Conservation (phyloP, 768 basidiomycete genomes). For the Tricholoma sp. region DNA sequence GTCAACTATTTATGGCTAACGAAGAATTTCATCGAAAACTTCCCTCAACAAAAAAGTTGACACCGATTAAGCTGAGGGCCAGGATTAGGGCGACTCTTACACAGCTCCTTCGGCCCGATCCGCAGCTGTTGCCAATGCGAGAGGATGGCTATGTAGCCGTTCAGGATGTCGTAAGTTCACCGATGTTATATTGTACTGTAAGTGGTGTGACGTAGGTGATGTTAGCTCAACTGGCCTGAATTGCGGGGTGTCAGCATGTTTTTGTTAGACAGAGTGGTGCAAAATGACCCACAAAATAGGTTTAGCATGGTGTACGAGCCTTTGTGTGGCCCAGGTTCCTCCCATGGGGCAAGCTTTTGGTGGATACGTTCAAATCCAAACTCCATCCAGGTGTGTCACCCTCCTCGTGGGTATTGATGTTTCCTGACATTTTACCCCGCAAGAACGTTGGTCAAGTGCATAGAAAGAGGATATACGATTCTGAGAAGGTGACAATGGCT, state of each 20-base stretch:
- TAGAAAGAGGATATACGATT: conserved; percentile 42
- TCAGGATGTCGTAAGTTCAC: conserved; percentile 63
- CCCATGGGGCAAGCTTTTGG: conserved; percentile 43
- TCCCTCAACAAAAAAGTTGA: not conserved
- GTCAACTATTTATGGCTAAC: no score
- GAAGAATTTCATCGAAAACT: not conserved
- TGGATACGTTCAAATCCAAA: conserved; percentile 92
- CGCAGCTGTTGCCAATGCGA: conserved; percentile 43
- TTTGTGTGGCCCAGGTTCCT: conserved; percentile 7
- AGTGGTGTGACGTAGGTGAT: conserved; percentile 42
- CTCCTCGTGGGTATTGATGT: not conserved
- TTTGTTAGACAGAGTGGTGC: conserved; percentile 58
- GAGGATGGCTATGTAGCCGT: conserved; percentile 81
- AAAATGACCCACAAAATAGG: conserved; percentile 59
- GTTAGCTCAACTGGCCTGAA: conserved; percentile 50
- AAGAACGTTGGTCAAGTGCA: conserved; percentile 68
- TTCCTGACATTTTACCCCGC: not conserved
- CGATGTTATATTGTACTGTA: not conserved
- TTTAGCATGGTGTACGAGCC: conserved; percentile 53
- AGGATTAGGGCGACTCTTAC: conserved; percentile 77
- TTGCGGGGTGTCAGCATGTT: conserved; percentile 24
- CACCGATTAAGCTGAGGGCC: not conserved
- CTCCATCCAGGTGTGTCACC: conserved; percentile 62
- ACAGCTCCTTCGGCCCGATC: conserved; percentile 72
- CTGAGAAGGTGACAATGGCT: conserved; percentile 61